These are phyloP conservation scores for Euphrasia arctica DNA, from an alignment of 305 asterid species.

Conservation along the genomic window DNA sequence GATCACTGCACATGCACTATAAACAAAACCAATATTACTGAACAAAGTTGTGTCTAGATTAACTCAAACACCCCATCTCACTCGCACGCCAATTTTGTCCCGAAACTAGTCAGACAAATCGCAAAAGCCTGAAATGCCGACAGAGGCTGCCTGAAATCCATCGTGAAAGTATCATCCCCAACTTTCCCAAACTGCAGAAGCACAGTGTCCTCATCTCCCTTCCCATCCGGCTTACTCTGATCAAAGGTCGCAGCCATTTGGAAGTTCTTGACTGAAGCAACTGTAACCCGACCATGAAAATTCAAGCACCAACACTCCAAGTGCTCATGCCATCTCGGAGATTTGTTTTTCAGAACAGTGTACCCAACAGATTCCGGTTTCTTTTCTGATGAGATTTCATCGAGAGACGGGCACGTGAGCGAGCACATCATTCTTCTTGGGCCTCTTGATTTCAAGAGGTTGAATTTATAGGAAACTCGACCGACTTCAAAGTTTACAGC, in stretches of 20 bases:
- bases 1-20: background rate
- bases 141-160: slow-evolving; percentile 77
- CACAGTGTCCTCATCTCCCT: slow-evolving; percentile 73
- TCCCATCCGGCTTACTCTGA: slow-evolving; percentile 66
- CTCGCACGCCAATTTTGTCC: slow-evolving; percentile 82
- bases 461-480: slow-evolving; percentile 64
- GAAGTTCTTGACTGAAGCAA: slow-evolving; percentile 87
- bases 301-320: slow-evolving; percentile 93
- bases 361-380: slow-evolving; percentile 17
- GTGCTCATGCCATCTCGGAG: slow-evolving; percentile 87
- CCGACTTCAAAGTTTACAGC: slow-evolving; percentile 75
- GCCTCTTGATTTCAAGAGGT: slow-evolving; percentile 78
- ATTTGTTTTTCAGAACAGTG: slow-evolving; percentile 63
- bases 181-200: slow-evolving; percentile 89
- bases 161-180: slow-evolving; percentile 63
- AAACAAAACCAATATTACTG: background rate
- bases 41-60: background rate
- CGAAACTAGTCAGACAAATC: slow-evolving; percentile 78
- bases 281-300: slow-evolving; percentile 89
- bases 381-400: slow-evolving; percentile 20
- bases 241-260: slow-evolving; percentile 68
- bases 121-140: slow-evolving; percentile 89
- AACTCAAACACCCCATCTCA: background rate
- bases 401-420: slow-evolving; percentile 42
- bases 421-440: slow-evolving; percentile 79